phyloP scores from a whole-genome alignment of 169 alveolate genomes.

The Plasmodium malariae region DNA sequence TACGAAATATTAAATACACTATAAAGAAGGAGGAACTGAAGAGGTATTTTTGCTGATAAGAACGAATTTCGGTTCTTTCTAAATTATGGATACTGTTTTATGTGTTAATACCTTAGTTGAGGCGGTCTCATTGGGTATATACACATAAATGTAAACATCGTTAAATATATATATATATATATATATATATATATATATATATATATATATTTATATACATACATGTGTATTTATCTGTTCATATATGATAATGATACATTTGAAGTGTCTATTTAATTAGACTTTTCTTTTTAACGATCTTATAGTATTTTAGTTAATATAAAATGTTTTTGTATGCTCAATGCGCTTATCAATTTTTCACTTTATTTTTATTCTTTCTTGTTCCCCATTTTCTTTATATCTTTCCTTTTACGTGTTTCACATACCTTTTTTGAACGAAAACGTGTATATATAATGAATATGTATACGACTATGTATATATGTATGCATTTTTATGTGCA shows the following conservation, averaged over 20 bases:
- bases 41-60: conserved; percentile 22
- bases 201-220: neutral
- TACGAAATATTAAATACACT: conserved; percentile 28
- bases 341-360: too few relatives aligned
- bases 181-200: neutral
- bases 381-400: too few relatives aligned
- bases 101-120: neutral
- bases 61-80: neutral
- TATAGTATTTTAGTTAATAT: too few relatives aligned
- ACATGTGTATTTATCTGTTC: neutral
- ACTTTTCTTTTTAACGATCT: too few relatives aligned
- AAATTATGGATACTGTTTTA: neutral
- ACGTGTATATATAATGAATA: too few relatives aligned
- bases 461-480: too few relatives aligned
- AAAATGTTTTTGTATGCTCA: too few relatives aligned
- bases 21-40: conserved; percentile 57
- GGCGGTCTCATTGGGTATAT: neutral
- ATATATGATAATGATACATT: neutral
- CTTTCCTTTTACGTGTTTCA: too few relatives aligned
- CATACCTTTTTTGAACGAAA: too few relatives aligned
- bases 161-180: conserved; percentile 2
- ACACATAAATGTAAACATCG: neutral
- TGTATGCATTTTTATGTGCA: too few relatives aligned
- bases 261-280: neutral
- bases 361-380: too few relatives aligned